A percentile compares a stretch with the other conserved stretches of the same genome.
These are phyloP conservation scores for Amanita subjunquillea DNA, from an alignment of 768 basidiomycete species.

Conservation along the genomic window DNA sequence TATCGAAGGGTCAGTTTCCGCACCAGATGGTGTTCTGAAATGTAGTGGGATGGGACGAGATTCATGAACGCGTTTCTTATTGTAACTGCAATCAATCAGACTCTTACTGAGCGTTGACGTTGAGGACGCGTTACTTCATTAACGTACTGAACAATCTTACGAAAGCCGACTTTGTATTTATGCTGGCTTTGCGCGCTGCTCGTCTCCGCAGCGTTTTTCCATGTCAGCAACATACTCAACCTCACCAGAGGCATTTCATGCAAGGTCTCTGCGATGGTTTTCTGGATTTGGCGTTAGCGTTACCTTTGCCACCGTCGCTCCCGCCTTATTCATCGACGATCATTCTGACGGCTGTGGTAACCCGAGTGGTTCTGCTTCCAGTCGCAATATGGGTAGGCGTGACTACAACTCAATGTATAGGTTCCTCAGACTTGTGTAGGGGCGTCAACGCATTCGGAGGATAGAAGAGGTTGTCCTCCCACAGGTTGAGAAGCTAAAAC, in stretches of 20 bases:
- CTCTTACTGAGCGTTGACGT: conserved; percentile 16
- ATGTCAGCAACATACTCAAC: conserved; percentile 6
- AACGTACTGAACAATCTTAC: neutral
- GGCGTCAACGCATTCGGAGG: conserved; percentile 47
- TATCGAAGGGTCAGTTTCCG: conserved; percentile 95
- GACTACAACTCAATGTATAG: neutral
- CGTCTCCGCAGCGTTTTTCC: conserved; percentile 11
- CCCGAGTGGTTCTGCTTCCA: conserved; percentile 57
- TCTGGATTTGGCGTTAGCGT: conserved; percentile 62
- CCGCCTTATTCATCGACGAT: conserved; percentile 72
- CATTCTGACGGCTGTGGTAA: conserved; percentile 52
- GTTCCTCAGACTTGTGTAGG: conserved; percentile 27
- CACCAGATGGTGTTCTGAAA: conserved; percentile 86
- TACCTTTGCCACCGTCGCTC: conserved; percentile 60
- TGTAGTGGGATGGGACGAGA: conserved; percentile 8
- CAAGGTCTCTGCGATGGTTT: conserved; percentile 51
- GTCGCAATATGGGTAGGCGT: conserved; percentile 65
- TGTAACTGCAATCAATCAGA: conserved; percentile 9
- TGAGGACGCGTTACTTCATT: too few species aligned
- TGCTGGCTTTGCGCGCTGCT: conserved; percentile 13
- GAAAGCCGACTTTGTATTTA: conserved; percentile 8
- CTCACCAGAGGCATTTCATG: conserved; percentile 16
- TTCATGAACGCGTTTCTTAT: conserved; percentile 20
- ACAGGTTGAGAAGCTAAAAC: conserved; percentile 39
- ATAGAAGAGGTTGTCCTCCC: conserved; percentile 55